Evolutionary conservation across 2,329 filamentous ascomycete species (phyloP), one percentile per base, ranked within the genome.

Genomic region (Neonectria hederae): DNA sequence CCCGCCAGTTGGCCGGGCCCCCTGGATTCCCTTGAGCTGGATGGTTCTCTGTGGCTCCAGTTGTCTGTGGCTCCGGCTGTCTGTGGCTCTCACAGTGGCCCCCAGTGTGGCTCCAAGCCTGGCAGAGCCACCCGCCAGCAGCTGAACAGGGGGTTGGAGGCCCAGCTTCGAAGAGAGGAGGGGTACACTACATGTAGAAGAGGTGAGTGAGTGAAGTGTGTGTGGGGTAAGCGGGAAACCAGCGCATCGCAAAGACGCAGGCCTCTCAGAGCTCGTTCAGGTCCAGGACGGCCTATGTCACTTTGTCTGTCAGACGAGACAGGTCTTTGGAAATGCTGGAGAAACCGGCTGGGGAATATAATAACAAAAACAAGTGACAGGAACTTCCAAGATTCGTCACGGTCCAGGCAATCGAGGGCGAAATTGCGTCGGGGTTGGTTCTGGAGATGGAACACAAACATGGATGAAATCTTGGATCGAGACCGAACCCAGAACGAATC

Each of bases 41-140:
- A 67, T 70, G 69, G 69, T 67, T 68, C 63, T n/a, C 56, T 49
- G 56, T 69, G 66, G 66, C 70, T 72, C n/a, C n/a, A n/a, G 69
- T 67, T 68, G 62, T 19, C 57, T 51, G 54, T 70, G 65, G 67
- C 70, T 72, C 28, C 28, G 10, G 28, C 28, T 28, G 62, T 48
- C 26, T 46, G 65, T 61, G 46, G 54, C 57, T 65, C 57, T 63
- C 62, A 60, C 26, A 40, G 62, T 59, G 48, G 52, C 52, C 62
- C 56, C 59, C 62, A 8, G 24, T 48, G 63, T 62, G 48, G 55
- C 57, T 62, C 56, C 64, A 59, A 68, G 54, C 54, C 52, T 54
- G 56, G 59, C 59, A 69, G 63, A 67, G 71, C 63, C 66, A 65
- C 65, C 57, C 59, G 55, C 46, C 54, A 60, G 65, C 69, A 73